Conservation (phyloP, 345 rosid genomes). For the Syzygium aqueum region DNA sequence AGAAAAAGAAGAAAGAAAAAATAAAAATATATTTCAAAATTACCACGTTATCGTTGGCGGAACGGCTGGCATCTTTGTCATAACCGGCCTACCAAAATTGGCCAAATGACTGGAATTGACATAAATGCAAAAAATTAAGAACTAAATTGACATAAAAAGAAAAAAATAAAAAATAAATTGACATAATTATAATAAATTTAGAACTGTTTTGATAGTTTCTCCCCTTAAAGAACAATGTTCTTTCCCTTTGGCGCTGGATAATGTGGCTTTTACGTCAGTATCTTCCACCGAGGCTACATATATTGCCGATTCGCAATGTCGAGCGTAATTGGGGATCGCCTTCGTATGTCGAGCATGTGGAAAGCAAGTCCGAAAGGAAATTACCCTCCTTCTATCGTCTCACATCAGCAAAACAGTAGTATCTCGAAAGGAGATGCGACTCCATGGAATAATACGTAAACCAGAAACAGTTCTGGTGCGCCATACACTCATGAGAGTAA, state of each 20-base stretch:
- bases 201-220: too few relatives aligned
- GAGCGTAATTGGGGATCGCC: neutral
- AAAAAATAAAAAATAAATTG: too few relatives aligned
- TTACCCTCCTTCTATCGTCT: neutral
- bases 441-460: neutral
- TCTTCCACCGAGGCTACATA: neutral
- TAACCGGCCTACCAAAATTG: too few relatives aligned
- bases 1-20: too few relatives aligned
- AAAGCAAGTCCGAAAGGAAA: neutral
- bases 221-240: neutral
- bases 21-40: too few relatives aligned
- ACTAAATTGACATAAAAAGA: too few relatives aligned
- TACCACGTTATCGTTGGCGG: too few relatives aligned
- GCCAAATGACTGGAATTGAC: too few relatives aligned
- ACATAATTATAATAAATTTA: too few relatives aligned
- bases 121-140: too few relatives aligned
- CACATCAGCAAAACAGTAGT: neutral
- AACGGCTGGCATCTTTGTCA: too few relatives aligned
- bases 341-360: neutral
- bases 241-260: neutral
- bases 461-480: neutral
- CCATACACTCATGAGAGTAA: neutral
- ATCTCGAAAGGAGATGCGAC: neutral
- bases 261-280: too few relatives aligned
- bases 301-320: neutral